These are phyloP conservation scores for Scheffersomyces stambukii DNA, from an alignment of 1,139 yeast genomes.

Conservation along the genomic window DNA sequence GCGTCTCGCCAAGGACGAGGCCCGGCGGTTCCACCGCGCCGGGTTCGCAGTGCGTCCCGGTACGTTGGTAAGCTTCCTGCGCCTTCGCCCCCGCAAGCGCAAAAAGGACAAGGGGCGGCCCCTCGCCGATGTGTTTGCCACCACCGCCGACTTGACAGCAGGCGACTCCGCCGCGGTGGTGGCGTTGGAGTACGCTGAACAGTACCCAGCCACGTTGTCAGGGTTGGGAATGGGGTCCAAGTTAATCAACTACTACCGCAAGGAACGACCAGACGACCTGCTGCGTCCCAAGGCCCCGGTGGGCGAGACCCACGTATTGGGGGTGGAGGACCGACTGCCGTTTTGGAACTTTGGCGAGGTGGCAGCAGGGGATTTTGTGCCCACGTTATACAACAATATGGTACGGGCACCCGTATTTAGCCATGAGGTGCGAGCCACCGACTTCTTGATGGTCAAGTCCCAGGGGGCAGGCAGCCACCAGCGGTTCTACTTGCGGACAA, in stretches of 20 bases:
- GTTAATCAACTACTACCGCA: constrained; percentile 87
- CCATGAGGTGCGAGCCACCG: constrained; percentile 76
- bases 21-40: constrained; percentile 80
- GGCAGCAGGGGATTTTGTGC: constrained; percentile 90
- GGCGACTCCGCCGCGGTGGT: constrained; percentile 81
- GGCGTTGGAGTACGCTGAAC: constrained; percentile 87
- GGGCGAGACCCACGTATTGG: constrained; percentile 95
- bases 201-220: constrained; percentile 75
- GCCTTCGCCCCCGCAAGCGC: constrained; percentile 74
- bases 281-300: constrained; percentile 83
- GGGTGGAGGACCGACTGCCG: constrained; percentile 93
- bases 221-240: constrained; percentile 97
- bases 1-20: constrained; percentile 59
- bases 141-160: constrained; percentile 71
- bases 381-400: constrained; percentile 89
- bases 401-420: constrained; percentile 88
- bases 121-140: constrained; percentile 65
- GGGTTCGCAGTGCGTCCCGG: constrained; percentile 75
- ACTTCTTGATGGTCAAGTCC: constrained; percentile 75
- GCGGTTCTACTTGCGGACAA: constrained; percentile 49
- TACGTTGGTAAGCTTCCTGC: constrained; percentile 69
- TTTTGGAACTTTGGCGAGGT: constrained; percentile 99
- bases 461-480: constrained; percentile 73
- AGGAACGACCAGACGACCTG: constrained; percentile 74
- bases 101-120: constrained; percentile 88